These are phyloP conservation scores for Eimeria brunetti DNA, from an alignment of 169 alveolate genomes.

Conservation along the genomic window DNA sequence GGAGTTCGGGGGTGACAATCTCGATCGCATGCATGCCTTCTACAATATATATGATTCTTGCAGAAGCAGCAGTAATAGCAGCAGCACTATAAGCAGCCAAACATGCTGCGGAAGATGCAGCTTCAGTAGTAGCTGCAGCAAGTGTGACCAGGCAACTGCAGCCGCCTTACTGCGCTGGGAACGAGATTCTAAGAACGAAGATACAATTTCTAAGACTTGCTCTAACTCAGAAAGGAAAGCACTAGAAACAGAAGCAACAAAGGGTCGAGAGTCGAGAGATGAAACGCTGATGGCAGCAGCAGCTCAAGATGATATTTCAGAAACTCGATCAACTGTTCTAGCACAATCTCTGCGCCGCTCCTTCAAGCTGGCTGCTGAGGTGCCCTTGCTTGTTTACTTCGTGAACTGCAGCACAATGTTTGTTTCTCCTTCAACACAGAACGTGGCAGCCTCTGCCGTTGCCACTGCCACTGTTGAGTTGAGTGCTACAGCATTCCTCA, in stretches of 20 bases:
- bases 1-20: conserved; percentile 81
- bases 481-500: conserved; percentile 4
- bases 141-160: conserved; percentile 36
- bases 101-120: neutral
- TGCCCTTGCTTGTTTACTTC: conserved; percentile 30
- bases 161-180: conserved; percentile 26
- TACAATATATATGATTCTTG: neutral
- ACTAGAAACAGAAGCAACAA: neutral
- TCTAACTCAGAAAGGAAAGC: neutral
- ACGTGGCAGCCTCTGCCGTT: neutral
- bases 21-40: conserved; percentile 76
- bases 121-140: conserved; percentile 31
- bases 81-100: neutral
- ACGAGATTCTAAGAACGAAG: neutral
- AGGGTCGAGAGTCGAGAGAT: neutral
- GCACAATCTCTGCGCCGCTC: conserved; percentile 61
- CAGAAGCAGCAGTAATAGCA: neutral
- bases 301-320: conserved; percentile 12
- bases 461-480: neutral
- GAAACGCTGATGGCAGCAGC: neutral
- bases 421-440: neutral
- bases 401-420: conserved; percentile 60
- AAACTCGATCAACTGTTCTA: conserved; percentile 1
- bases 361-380: conserved; percentile 32
- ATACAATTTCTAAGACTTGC: neutral